These are phyloP conservation scores for Citeromyces hawaiiensis DNA, from an alignment of 1,139 yeast species.

Conservation along the genomic window DNA sequence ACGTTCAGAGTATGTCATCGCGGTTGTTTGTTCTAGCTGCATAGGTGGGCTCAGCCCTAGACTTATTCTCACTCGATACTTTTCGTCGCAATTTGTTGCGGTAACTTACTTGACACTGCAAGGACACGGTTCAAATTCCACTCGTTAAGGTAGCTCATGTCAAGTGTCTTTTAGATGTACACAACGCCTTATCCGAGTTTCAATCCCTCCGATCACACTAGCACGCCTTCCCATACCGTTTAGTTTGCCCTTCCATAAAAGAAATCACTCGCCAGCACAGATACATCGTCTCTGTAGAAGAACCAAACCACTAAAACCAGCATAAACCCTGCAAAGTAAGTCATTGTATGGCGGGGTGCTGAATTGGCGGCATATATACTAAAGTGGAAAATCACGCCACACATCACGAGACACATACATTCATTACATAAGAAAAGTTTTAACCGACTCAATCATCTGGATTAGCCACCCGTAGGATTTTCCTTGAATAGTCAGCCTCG, in stretches of 20 bases:
- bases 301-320: not conserved
- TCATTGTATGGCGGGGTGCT: not conserved
- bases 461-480: conserved; percentile 61
- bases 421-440: conserved; percentile 1
- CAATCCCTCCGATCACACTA: no score
- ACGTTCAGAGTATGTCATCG: no score
- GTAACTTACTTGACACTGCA: no score
- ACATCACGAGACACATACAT: conserved; percentile 1
- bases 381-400: not conserved
- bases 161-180: no score
- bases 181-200: no score
- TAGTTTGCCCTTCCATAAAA: not conserved
- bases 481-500: conserved; percentile 64
- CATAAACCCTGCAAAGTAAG: not conserved
- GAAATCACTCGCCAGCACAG: not conserved
- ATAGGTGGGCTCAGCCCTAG: no score
- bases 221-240: no score
- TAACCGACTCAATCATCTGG: conserved; percentile 42
- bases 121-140: no score
- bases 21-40: no score
- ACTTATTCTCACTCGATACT: no score
- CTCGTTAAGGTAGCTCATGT: no score
- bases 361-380: not conserved
- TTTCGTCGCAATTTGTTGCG: no score
- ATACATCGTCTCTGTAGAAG: not conserved